Evolutionary conservation across 768 basidiomycete species (phyloP), one percentile per base, ranked within the genome.

Genomic region (Trametopsis cervina): DNA sequence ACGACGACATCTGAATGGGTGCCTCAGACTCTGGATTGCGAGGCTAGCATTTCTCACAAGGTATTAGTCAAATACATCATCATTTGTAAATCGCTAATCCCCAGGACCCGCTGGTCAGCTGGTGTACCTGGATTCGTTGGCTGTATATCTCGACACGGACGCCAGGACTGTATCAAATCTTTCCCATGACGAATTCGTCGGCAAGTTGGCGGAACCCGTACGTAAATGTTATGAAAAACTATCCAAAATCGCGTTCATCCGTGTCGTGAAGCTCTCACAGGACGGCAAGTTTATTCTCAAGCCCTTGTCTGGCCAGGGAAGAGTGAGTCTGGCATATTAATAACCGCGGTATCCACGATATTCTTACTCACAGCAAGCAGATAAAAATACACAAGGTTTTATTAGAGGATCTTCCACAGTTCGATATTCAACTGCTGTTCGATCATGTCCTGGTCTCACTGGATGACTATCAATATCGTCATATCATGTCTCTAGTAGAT

Each of bases 91-190:
- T n/a, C n/a, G 3, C 2, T 24, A 25, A 17, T n/a, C 21, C 15
- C 11, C 36, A 15, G 39, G 35, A 53, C 11, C 48, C 53, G n/a
- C 29, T 15, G 9, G 7, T 4, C 54, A 94, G 90, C 72, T 99
- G 26, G 89, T 89, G 22, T 85, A 82, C 52, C 68, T 99, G 29
- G 75, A 85, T 63, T 95, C 88, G 3, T 71, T 99, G 43, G 87
- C 93, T 1, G 65, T 93, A 2, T 99, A 99, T 63, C 97, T 97
- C 58, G 89, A 99, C 63, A 97, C 96, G 0, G 94, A 99, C 62
- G 78, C 88, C 2, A 66, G 71, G n/a, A 89, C 83, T 56, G 79
- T 98, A 68, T 78, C 83, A 26, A 87, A 80, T 40, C 71, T 81
- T n/a, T 69, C 78, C 41, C 71, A 74, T 15, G 62, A 64, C 15